A percentile compares a stretch with the other conserved stretches of the same genome.
Evolutionary conservation across 129 eudicot species (phyloP).

Genomic region (Chrysanthemum lavandulifolium): DNA sequence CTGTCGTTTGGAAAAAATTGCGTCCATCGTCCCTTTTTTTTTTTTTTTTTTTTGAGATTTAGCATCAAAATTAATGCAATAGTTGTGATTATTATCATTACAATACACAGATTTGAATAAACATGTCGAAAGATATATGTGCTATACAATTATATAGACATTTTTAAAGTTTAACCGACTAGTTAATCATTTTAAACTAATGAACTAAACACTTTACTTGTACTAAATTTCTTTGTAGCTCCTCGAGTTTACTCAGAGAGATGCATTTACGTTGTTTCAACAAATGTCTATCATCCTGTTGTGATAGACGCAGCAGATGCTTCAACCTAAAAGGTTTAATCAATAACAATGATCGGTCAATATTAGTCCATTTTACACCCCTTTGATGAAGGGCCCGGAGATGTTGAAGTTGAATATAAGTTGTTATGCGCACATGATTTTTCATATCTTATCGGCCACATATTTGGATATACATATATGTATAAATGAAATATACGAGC

Average conservation of each 20-base stretch:
- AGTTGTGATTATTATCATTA: no score
- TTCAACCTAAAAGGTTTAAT: slow-evolving; percentile 51
- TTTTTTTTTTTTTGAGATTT: no score
- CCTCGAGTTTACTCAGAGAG: slow-evolving; percentile 68
- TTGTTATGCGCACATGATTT: slow-evolving; percentile 11
- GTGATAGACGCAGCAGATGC: slow-evolving; percentile 79
- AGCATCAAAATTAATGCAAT: no score
- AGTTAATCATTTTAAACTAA: no score
- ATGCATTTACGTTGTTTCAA: slow-evolving; percentile 71
- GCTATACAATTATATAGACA: no score
- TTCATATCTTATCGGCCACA: neutral
- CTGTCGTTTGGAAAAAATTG: no score
- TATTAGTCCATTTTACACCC: neutral
- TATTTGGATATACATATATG: neutral
- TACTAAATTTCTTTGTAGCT: slow-evolving; percentile 71
- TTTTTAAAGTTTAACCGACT: no score
- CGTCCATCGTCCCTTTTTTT: no score
- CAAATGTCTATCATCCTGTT: slow-evolving; percentile 82
- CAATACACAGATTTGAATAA: no score
- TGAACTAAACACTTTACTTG: slow-evolving; percentile 51
- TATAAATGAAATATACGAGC: slow-evolving; percentile 1
- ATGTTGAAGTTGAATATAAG: neutral
- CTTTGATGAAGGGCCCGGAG: neutral
- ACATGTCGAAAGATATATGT: no score
- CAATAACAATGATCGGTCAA: neutral